Conservation (phyloP, 169 alveolate species). For the Plasmodium knowlesi region DNA sequence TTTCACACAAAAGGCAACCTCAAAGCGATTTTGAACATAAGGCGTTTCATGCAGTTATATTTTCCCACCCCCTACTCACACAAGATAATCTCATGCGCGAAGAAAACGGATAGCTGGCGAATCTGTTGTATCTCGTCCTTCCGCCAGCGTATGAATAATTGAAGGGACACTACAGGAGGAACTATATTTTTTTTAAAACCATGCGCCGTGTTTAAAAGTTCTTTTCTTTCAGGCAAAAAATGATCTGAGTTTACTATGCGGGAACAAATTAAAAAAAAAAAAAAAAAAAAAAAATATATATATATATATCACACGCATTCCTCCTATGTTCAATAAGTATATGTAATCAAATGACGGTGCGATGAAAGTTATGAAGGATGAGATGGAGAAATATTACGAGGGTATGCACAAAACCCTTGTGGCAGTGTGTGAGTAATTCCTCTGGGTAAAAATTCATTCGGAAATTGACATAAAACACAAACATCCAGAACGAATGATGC, state of each 20-base stretch:
- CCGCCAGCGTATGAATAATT: not conserved
- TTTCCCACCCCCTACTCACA: not conserved
- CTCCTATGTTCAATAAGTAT: not conserved
- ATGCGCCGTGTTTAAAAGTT: not conserved
- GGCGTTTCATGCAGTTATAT: not conserved
- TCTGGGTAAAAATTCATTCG: not conserved
- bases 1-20: not conserved
- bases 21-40: not conserved
- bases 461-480: conserved; percentile 6
- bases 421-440: not conserved
- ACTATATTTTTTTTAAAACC: not conserved
- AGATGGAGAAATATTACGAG: not conserved
- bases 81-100: not conserved
- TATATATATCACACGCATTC: not conserved
- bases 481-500: not conserved
- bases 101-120: not conserved
- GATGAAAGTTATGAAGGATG: not conserved
- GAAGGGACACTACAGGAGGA: not conserved
- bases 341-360: not conserved
- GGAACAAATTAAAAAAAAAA: not conserved
- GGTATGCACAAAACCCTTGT: not conserved
- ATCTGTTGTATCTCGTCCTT: not conserved
- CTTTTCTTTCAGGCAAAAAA: not conserved
- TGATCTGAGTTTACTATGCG: not conserved
- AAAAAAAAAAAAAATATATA: not conserved